Percentiles rank a stretch among this genome's conserved stretches.
phyloP scores from a whole-genome alignment of 2,329 filamentous ascomycete species.

The Botrytis galanthina region DNA sequence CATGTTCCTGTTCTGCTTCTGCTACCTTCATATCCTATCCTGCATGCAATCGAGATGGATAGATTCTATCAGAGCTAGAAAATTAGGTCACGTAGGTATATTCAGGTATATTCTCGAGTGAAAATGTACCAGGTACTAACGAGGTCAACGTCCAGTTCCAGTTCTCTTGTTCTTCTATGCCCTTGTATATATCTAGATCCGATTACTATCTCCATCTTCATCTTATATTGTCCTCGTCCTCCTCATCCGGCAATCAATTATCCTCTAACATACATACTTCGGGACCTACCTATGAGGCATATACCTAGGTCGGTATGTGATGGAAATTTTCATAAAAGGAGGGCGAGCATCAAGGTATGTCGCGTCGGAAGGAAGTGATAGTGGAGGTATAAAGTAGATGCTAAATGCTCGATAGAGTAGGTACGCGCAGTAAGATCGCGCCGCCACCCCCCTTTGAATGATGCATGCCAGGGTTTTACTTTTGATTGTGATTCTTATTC shows the following conservation, averaged over 20 bases:
- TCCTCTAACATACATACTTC: not conserved
- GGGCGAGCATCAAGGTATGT: not conserved
- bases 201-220: not conserved
- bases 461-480: not conserved
- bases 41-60: too few relatives aligned
- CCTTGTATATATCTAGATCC: too few relatives aligned
- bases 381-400: not conserved
- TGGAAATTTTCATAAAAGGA: not conserved
- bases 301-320: not conserved
- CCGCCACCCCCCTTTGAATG: not conserved
- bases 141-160: too few relatives aligned
- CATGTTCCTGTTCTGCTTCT: not conserved
- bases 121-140: not conserved
- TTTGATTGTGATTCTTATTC: not conserved
- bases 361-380: not conserved
- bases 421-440: not conserved
- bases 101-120: not conserved
- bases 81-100: not conserved
- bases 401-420: not conserved
- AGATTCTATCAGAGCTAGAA: not conserved
- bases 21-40: too few relatives aligned
- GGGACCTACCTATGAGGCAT: not conserved
- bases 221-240: not conserved
- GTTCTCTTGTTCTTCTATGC: not conserved
- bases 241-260: not conserved